Evolutionary conservation across 1,284 basidiomycete genomes (phyloP), one percentile per base, ranked within the genome.

Genomic region (Ceratobasidium sp.): DNA sequence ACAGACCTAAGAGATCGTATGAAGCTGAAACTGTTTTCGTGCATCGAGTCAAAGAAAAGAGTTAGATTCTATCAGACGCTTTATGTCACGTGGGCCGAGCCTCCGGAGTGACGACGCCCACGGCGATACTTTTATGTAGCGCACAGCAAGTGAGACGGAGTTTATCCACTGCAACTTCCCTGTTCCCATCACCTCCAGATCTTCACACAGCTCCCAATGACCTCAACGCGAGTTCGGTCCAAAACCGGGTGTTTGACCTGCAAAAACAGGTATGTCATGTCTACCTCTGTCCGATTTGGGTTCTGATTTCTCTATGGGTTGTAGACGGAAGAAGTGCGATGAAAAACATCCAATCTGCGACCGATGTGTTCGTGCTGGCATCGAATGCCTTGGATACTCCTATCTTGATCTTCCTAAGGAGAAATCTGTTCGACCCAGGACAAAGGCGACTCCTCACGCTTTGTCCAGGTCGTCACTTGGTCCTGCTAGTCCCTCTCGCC

Each of bases 231-330:
- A 14, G 58, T 58, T 43, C 30, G 67, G 30, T 71, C 67, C 11
- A 71, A 71, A 46, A 71, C 55, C 11, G 67, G 67, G n/a, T 71
- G 67, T 35, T 59, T 71, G 57, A 71, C 67, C 1, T 71, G 67
- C 44, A 71, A 71, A 71, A 71, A 71, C 18, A 71, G 67, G 67
- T 71, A 1, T 32, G 67, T 14, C 35, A 21, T 21, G 30, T 2
- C 8, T 8, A 50, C 2, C 21, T 4, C 43, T 41, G 41, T 14
- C 41, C 1, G 16, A 6, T 11, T n/a, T 61, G 38, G 35, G 35
- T 11, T 38, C 41, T 43, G 30, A 59, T 14, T 28, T 7, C 2
- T 2, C 47, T 32, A 0, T n/a, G 26, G 14, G 32, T 44, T 46
- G 4, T 41, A 71, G 67, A 23, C 67, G 67, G 0, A 71, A 71